These are phyloP conservation scores for Sporothrix globosa DNA, from an alignment of 2,329 filamentous ascomycete species.

Conservation along the genomic window DNA sequence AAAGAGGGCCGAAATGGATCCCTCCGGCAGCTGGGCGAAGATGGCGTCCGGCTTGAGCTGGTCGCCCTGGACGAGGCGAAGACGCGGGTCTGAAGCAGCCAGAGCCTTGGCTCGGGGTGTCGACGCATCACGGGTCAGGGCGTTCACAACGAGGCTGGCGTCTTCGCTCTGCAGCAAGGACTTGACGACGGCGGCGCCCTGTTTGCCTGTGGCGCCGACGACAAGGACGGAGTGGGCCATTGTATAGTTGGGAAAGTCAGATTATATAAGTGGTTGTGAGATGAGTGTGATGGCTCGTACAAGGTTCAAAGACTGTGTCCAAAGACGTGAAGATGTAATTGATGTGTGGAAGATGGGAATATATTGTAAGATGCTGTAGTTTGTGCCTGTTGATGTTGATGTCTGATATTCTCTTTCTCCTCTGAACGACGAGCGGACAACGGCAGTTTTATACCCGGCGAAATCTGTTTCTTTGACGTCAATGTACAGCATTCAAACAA, in stretches of 20 bases:
- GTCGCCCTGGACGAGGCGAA: slow-evolving; percentile 45
- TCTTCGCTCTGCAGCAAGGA: slow-evolving; percentile 31
- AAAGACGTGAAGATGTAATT: not conserved
- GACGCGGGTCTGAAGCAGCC: slow-evolving; percentile 43
- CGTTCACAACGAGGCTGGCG: slow-evolving; percentile 36
- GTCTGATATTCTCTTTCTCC: not conserved
- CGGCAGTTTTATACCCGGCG: slow-evolving; percentile 4
- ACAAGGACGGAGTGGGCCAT: slow-evolving; percentile 32
- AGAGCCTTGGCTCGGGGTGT: slow-evolving; percentile 44
- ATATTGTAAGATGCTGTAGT: not conserved
- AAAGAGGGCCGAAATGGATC: slow-evolving; percentile 43
- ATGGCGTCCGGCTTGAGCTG: slow-evolving; percentile 42
- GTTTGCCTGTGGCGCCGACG: slow-evolving; percentile 36
- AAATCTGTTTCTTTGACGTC: not conserved
- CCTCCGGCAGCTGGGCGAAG: slow-evolving; percentile 42
- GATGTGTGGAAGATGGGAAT: not conserved
- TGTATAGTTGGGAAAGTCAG: not conserved
- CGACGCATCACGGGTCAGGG: slow-evolving; percentile 38
- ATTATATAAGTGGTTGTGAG: not conserved
- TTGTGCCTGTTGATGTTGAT: not conserved
- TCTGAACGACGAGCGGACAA: slow-evolving; percentile 1
- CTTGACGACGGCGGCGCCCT: slow-evolving; percentile 34
- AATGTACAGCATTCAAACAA: not conserved
- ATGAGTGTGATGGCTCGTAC: not conserved
- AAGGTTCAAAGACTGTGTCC: no score